phyloP scores from a whole-genome alignment of 164 flowering plant genomes.

The Tetracentron sinense region DNA sequence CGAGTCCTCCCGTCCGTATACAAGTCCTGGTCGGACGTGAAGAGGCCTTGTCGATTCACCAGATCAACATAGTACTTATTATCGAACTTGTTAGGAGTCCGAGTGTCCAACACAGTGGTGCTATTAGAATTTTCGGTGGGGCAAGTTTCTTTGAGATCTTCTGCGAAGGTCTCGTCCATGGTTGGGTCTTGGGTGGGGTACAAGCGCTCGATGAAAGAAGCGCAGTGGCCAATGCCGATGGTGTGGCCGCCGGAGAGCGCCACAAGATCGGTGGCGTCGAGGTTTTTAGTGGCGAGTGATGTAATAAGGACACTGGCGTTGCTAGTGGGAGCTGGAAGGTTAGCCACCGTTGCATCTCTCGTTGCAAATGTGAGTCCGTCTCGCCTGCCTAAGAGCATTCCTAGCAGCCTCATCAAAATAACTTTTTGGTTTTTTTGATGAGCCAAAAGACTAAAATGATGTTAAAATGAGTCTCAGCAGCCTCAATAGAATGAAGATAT shows the following conservation, averaged over 20 bases:
- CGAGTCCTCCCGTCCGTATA: slow-evolving; percentile 18
- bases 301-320: slow-evolving; percentile 21
- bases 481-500: too few relatives aligned
- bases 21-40: slow-evolving; percentile 30
- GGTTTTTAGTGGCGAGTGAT: slow-evolving; percentile 24
- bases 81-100: slow-evolving; percentile 22
- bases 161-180: slow-evolving; percentile 22
- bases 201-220: slow-evolving; percentile 20
- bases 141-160: slow-evolving; percentile 12
- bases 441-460: too few relatives aligned
- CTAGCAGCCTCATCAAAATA: too few relatives aligned
- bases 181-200: slow-evolving; percentile 22
- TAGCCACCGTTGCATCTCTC: slow-evolving; percentile 17
- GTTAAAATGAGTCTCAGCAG: too few relatives aligned
- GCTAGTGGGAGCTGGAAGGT: slow-evolving; percentile 31
- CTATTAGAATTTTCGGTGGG: slow-evolving; percentile 5
- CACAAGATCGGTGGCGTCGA: slow-evolving; percentile 43
- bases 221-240: slow-evolving; percentile 35
- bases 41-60: slow-evolving; percentile 23
- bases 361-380: slow-evolving; percentile 48
- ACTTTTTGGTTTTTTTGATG: too few relatives aligned
- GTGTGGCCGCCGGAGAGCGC: slow-evolving; percentile 67
- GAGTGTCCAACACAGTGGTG: slow-evolving; percentile 16
- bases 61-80: slow-evolving; percentile 27
- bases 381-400: slow-evolving; percentile 50